Conservation (phyloP, 805 yeast genomes). For the Sugiyamaella valdiviana region DNA sequence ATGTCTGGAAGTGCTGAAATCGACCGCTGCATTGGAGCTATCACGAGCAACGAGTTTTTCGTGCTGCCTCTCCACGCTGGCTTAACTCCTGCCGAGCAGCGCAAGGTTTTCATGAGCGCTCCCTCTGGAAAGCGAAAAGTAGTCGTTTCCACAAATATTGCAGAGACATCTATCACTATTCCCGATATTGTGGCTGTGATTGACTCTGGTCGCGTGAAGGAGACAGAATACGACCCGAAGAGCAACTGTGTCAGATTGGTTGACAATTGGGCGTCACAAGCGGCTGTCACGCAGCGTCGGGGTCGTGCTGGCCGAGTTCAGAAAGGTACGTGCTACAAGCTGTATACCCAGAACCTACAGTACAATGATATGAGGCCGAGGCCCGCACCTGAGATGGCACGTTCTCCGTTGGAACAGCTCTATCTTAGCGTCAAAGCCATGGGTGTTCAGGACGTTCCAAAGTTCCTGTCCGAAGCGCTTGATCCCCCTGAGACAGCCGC, state of each 20-base stretch:
- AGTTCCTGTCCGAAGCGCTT: constrained; percentile 65
- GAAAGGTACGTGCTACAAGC: constrained; percentile 72
- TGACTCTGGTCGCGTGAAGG: constrained; percentile 82
- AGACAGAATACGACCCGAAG: constrained; percentile 60
- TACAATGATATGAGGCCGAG: constrained; percentile 52
- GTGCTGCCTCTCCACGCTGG: constrained; percentile 85
- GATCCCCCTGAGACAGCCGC: constrained; percentile 67
- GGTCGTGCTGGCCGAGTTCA: constrained; percentile 98
- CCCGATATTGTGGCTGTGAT: constrained; percentile 91
- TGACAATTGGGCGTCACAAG: constrained; percentile 84
- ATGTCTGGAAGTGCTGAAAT: constrained; percentile 91
- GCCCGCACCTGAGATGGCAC: constrained; percentile 83
- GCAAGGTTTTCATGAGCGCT: constrained; percentile 58
- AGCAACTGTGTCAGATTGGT: constrained; percentile 63
- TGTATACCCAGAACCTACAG: constrained; percentile 62
- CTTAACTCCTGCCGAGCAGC: constrained; percentile 73
- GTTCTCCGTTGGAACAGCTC: constrained; percentile 77
- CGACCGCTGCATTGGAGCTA: constrained; percentile 41
- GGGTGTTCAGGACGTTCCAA: constrained; percentile 69
- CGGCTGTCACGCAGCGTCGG: constrained; percentile 84
- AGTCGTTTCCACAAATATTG: constrained; percentile 87
- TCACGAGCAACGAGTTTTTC: constrained; percentile 33
- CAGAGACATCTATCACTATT: constrained; percentile 95
- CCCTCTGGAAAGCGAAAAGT: constrained; percentile 59
- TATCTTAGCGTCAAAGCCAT: constrained; percentile 81